Base-by-base conservation (phyloP, 1,139 yeast species). In the Saccharomyces hybrid region DNA sequence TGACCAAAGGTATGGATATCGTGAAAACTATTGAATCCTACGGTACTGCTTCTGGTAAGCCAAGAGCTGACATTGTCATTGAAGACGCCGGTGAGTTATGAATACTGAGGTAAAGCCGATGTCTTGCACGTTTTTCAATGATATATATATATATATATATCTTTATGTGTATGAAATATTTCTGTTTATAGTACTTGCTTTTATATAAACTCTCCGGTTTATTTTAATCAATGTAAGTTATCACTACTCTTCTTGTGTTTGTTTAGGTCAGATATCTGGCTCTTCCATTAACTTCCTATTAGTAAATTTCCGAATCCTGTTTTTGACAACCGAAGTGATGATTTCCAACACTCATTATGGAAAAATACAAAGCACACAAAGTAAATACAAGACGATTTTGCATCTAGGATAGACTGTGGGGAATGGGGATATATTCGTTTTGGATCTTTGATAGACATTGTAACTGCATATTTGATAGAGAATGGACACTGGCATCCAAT, bases 401-500 rank as follows among this genome's bases (percentile, higher is more conserved):
- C 42, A 38, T 1, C 42, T 38, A 11, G 13, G 11, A 38, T 38
- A 38, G 5, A 38, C n/a, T 3, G 42, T 38, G 25, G 42, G 42
- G 23, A 27, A 63, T 80, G 83, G 76, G 81, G 19, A 82, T 89
- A 53, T 85, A 85, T 71, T 86, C 96, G 6, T 86, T 90, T 68
- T 87, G 90, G 84, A 80, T 91, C 54, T 91, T 86, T 68, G 97
- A 91, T 68, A 80, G 95, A 66, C 97, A 91, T 69, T 88, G 96
- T 62, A 83, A 82, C 60, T 87, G 95, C 66, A 80, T 87, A 46
- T 87, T 81, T 70, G 80, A 78, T 61, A 73, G 93, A 47, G 90
- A 85, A 65, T 86, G 80, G 75, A 74, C 73, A 3, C 66, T 62
- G 48, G 54, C 56, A 44, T 59, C 66, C 14, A 66, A 64, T 48